phyloP scores from a whole-genome alignment of 2,329 filamentous ascomycete genomes.

The Cladosporium sp. region DNA sequence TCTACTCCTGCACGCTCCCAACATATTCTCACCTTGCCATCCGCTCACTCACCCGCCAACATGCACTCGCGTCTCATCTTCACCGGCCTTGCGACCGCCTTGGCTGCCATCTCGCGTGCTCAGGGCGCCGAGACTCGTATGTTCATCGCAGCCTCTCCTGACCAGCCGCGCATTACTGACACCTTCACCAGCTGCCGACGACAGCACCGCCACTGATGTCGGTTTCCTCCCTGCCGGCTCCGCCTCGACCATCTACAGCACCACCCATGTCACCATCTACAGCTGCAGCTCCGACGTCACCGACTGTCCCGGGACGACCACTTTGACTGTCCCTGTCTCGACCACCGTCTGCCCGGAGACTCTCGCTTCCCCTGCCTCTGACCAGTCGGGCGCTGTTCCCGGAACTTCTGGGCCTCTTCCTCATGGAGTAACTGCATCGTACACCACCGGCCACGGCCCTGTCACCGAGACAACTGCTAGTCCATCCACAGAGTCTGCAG shows the following conservation, averaged over 20 bases:
- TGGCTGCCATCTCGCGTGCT: not conserved
- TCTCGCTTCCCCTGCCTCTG: constrained; percentile 18
- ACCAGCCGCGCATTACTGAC: not conserved
- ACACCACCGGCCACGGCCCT: not conserved
- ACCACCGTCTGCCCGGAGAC: constrained; percentile 44
- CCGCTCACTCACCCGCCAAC: not conserved
- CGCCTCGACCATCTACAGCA: constrained; percentile 40
- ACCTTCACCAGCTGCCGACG: not conserved
- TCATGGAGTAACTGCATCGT: not conserved
- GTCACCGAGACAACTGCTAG: not conserved
- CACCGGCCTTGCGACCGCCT: not conserved
- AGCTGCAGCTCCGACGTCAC: constrained; percentile 37
- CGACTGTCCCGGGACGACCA: constrained; percentile 34
- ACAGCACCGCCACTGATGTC: constrained; percentile 1
- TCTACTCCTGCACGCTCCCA: not conserved
- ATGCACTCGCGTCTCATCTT: not conserved
- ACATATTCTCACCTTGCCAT: not conserved
- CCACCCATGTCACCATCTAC: constrained; percentile 40
- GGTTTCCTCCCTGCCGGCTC: constrained; percentile 28
- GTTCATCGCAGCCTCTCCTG: not conserved
- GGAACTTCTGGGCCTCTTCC: not conserved
- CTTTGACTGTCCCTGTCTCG: constrained; percentile 36
- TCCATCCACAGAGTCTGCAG: not conserved
- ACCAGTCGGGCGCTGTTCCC: not conserved
- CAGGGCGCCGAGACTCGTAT: not conserved